phyloP scores from a whole-genome alignment of 2,329 filamentous ascomycete genomes.

The Hirsutella thompsonii region DNA sequence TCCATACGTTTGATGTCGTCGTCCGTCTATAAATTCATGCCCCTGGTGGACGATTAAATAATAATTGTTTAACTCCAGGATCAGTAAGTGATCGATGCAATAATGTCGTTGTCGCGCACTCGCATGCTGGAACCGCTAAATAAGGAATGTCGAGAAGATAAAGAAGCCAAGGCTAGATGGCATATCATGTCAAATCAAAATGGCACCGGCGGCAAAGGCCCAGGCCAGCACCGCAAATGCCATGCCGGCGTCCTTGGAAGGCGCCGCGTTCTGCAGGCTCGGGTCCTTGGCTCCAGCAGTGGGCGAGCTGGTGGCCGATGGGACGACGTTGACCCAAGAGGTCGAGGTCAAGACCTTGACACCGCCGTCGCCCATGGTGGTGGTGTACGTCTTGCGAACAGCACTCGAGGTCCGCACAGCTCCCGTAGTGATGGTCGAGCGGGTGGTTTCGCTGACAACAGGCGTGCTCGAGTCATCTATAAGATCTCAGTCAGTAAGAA shows the following conservation, averaged over 20 bases:
- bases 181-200: conserved; percentile 11
- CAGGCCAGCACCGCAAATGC: conserved; percentile 14
- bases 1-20: background rate
- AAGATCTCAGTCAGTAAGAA: conserved; percentile 7
- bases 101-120: background rate
- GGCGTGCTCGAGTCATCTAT: conserved; percentile 3
- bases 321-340: conserved; percentile 31
- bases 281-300: conserved; percentile 12
- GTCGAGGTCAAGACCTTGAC: conserved; percentile 34
- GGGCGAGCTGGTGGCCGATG: conserved; percentile 16
- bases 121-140: background rate
- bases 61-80: background rate
- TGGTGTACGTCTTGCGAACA: conserved; percentile 29
- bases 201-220: conserved; percentile 14
- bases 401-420: conserved; percentile 20
- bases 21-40: background rate
- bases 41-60: background rate
- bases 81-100: background rate
- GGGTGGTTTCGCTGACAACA: conserved; percentile 10
- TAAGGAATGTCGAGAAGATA: background rate
- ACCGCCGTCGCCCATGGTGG: conserved; percentile 29
- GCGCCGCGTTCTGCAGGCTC: conserved; percentile 24
- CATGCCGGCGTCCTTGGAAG: conserved; percentile 9
- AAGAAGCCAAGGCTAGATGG: background rate
- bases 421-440: conserved; percentile 20